These are phyloP conservation scores for Beauveria pseudobassiana DNA, from an alignment of 2,329 filamentous ascomycete genomes.

Conservation along the genomic window DNA sequence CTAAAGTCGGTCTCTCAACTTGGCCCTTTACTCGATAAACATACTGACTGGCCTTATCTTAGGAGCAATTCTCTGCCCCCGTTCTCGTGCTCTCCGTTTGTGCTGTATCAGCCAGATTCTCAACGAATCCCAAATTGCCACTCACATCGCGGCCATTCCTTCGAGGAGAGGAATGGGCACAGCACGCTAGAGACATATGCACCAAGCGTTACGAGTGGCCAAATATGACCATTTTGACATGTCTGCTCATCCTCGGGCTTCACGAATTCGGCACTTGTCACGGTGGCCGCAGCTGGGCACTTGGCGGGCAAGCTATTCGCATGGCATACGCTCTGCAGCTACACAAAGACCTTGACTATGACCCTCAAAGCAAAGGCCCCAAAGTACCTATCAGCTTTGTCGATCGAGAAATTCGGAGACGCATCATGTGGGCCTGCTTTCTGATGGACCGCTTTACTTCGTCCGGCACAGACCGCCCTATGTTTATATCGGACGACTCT, in stretches of 20 bases:
- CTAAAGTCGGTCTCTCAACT: conserved; percentile 47
- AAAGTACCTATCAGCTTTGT: conserved; percentile 72
- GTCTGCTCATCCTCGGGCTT: conserved; percentile 77
- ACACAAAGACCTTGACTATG: conserved; percentile 82
- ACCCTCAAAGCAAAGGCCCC: conserved; percentile 59
- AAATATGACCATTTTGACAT: conserved; percentile 91
- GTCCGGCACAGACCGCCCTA: conserved; percentile 84
- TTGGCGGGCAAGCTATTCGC: conserved; percentile 87
- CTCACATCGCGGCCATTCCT: conserved; percentile 69
- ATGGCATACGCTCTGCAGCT: conserved; percentile 96
- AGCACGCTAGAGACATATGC: conserved; percentile 78
- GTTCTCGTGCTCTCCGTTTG: conserved; percentile 91
- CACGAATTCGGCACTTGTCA: conserved; percentile 98
- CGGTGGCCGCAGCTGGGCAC: conserved; percentile 89
- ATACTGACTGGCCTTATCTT: background rate
- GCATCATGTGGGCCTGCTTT: conserved; percentile 98
- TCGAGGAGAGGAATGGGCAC: conserved; percentile 86
- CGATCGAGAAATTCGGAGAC: conserved; percentile 83
- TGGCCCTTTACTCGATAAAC: background rate
- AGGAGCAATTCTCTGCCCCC: conserved; percentile 58
- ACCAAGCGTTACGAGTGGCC: conserved; percentile 85
- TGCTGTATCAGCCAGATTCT: conserved; percentile 91
- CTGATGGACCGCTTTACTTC: conserved; percentile 97
- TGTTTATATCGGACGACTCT: conserved; percentile 83
- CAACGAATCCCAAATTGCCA: conserved; percentile 73